Evolutionary conservation across 2,329 filamentous ascomycete species (phyloP), one percentile per base, ranked within the genome.

Genomic region (Daldinia sp.): DNA sequence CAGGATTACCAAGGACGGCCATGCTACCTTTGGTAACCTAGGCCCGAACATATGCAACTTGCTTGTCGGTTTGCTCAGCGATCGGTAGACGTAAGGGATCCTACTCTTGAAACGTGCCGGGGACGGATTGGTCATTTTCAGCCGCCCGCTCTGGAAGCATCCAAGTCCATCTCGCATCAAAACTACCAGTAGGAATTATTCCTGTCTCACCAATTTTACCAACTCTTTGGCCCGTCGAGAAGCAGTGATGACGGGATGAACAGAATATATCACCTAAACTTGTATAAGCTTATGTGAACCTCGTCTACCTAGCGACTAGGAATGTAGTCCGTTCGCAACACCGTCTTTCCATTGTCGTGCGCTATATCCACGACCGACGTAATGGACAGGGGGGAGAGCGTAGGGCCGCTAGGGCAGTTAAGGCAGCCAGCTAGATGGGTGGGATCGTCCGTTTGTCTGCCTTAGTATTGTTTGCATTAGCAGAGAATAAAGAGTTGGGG

Each of bases 121-220:
- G 39, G 60, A 62, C 41, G 44, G 68, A 69, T 71, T 67, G 69
- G 69, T 28, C 46, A 46, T 57, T 28, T 56, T 64, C 39, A 68
- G 60, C 53, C 56, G 60, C 60, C 44, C 51, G 46, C 46, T 18
- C 30, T 50, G 20, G 48, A 56, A 33, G 39, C 12, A 20, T 18
- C 7, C 9, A 13, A 58, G 26, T 55, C 33, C 48, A 46, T 62
- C 51, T 66, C 20, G 64, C 39, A 44, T 55, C 60, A 30, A 44
- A 26, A 33, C 46, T 42, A 48, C 68, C 68, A 71, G 58, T 71
- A 61, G 67, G 67, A 62, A 60, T 20, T n/a, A 4, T 55, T 67
- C 59, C 69, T 61, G 23, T 55, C 48, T 51, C 35, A 41, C 46
- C 66, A 56, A 44, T 33, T 53, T 51, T 23, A 46, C 46, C 66